Evolutionary conservation across 148 eudicot genomes (phyloP).

Genomic region (Camellia sinensis): DNA sequence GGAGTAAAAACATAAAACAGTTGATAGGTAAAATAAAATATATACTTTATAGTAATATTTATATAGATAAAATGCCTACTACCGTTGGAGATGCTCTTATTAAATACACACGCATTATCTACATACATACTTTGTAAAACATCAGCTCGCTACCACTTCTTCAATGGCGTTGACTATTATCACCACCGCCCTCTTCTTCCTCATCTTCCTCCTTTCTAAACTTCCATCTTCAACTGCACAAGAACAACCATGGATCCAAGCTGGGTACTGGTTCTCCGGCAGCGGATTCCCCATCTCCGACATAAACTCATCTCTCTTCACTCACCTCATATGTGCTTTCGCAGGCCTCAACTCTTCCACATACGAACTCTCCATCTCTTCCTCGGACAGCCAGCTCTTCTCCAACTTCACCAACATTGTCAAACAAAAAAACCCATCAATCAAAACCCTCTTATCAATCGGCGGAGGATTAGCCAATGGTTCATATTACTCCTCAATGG

Average conservation of each 20-base stretch:
- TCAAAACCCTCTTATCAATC: slow-evolving; percentile 26
- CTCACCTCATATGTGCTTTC: slow-evolving; percentile 30
- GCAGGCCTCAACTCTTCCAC: slow-evolving; percentile 26
- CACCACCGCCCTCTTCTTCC: no score
- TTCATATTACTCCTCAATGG: slow-evolving; percentile 20
- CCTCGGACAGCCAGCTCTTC: slow-evolving; percentile 4
- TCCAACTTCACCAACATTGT: slow-evolving; percentile 21
- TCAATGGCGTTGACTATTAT: no score
- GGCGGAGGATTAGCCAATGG: slow-evolving; percentile 6
- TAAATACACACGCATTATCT: no score
- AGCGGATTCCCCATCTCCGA: slow-evolving; percentile 16
- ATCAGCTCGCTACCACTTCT: no score
- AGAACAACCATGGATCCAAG: not conserved
- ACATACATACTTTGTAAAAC: no score
- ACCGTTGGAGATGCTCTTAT: no score
- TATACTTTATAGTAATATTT: no score
- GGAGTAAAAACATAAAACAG: no score
- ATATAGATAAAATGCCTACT: no score
- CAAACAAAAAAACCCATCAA: slow-evolving; percentile 18
- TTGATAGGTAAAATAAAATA: no score
- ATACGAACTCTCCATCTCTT: slow-evolving; percentile 9
- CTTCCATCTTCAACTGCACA: no score
- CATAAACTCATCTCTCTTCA: slow-evolving; percentile 28
- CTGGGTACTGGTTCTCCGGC: slow-evolving; percentile 28
- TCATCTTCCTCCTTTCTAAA: no score